phyloP scores from a whole-genome alignment of 2,329 filamentous ascomycete genomes.

The Fusarium subtropicale region DNA sequence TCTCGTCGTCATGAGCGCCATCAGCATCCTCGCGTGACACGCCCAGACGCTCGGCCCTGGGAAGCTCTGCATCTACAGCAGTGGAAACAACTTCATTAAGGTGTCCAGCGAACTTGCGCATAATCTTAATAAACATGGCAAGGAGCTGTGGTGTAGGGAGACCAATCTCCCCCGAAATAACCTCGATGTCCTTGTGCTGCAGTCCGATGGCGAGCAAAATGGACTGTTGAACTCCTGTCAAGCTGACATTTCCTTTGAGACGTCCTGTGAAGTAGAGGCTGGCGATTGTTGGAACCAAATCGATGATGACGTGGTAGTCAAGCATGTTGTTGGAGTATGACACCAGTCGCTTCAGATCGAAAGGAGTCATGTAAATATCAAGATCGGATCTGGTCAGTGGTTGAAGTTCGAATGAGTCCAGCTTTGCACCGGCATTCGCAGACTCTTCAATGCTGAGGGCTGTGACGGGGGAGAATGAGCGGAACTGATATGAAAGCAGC shows the following conservation, averaged over 20 bases:
- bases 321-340: slow-evolving; percentile 97
- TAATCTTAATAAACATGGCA: slow-evolving; percentile 97
- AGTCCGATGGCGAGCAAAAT: slow-evolving; percentile 92
- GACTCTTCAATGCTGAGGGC: slow-evolving; percentile 91
- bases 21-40: slow-evolving; percentile 69
- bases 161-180: slow-evolving; percentile 80
- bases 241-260: slow-evolving; percentile 72
- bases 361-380: slow-evolving; percentile 83
- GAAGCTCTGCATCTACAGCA: slow-evolving; percentile 76
- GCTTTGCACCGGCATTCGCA: slow-evolving; percentile 76
- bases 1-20: slow-evolving; percentile 76
- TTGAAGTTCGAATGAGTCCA: slow-evolving; percentile 64
- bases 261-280: slow-evolving; percentile 86
- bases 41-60: slow-evolving; percentile 66
- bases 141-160: slow-evolving; percentile 83
- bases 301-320: slow-evolving; percentile 96
- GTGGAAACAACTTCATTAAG: slow-evolving; percentile 81
- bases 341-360: slow-evolving; percentile 93
- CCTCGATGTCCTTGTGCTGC: slow-evolving; percentile 88
- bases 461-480: slow-evolving; percentile 79
- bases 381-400: slow-evolving; percentile 79
- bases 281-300: slow-evolving; percentile 87
- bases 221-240: slow-evolving; percentile 85
- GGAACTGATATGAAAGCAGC: slow-evolving; percentile 92
- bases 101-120: slow-evolving; percentile 85